A percentile compares a stretch with the other conserved stretches of the same genome.
Evolutionary conservation across 1,284 basidiomycete species (phyloP).

Genomic region (Apiotrichum mycotoxinovorans): DNA sequence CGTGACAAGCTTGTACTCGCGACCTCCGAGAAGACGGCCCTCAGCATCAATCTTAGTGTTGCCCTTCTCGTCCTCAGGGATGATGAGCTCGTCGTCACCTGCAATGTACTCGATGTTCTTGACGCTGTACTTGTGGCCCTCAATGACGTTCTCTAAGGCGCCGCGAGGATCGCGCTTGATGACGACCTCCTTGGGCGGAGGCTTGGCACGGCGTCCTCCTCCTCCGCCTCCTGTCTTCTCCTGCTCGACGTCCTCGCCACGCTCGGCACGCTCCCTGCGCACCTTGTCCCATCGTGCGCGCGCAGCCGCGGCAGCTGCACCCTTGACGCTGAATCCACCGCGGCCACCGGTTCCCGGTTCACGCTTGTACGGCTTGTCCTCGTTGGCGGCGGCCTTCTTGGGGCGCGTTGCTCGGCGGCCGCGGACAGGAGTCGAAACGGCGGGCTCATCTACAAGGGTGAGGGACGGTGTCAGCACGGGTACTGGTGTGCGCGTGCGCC

Average conservation of each 20-base stretch:
- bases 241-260: constrained; percentile 34
- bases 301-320: constrained; percentile 45
- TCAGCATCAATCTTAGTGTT: constrained; percentile 85
- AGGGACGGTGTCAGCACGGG: too few relatives aligned
- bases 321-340: constrained; percentile 48
- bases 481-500: not conserved
- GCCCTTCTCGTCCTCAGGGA: constrained; percentile 78
- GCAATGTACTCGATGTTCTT: constrained; percentile 72
- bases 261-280: constrained; percentile 35
- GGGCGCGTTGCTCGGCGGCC: constrained; percentile 5
- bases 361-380: constrained; percentile 26
- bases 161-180: constrained; percentile 21
- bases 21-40: constrained; percentile 78
- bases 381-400: constrained; percentile 12
- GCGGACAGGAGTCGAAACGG: constrained; percentile 4
- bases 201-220: constrained; percentile 1
- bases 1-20: constrained; percentile 82
- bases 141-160: constrained; percentile 27
- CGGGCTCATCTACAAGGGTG: constrained; percentile 11
- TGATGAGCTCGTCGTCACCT: constrained; percentile 81
- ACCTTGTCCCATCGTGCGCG: constrained; percentile 47
- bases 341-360: constrained; percentile 39
- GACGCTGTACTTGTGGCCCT: constrained; percentile 45
- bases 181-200: not conserved
- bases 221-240: not conserved